A percentile compares a stretch with the other conserved stretches of the same genome.
phyloP scores from a whole-genome alignment of 352 stramenopile species.

The Pythium plurisporium region DNA sequence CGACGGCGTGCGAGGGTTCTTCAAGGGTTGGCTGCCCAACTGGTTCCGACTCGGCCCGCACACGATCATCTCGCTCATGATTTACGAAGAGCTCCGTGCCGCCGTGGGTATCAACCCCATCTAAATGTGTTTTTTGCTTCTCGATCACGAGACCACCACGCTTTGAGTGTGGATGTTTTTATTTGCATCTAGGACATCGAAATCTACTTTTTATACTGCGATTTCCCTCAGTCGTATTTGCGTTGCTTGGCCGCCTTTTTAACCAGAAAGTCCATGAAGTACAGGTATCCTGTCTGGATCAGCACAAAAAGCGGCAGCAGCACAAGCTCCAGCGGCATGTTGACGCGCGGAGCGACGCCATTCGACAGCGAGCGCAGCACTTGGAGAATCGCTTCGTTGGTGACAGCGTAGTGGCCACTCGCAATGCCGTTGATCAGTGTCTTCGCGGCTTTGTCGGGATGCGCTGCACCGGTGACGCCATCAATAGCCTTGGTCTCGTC shows the following conservation, averaged over 20 bases:
- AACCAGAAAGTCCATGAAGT: slow-evolving; percentile 8
- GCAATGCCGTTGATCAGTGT: slow-evolving; percentile 49
- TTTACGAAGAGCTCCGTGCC: slow-evolving; percentile 61
- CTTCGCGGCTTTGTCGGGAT: slow-evolving; percentile 35
- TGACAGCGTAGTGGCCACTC: slow-evolving; percentile 53
- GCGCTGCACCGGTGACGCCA: not conserved
- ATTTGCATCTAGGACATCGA: too few species aligned
- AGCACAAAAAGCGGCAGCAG: slow-evolving; percentile 24
- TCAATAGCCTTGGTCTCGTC: slow-evolving; percentile 10
- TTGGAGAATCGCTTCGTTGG: slow-evolving; percentile 46
- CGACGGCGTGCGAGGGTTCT: slow-evolving; percentile 62
- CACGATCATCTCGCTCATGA: slow-evolving; percentile 77
- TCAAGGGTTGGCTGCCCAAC: slow-evolving; percentile 76
- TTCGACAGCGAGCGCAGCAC: slow-evolving; percentile 53
- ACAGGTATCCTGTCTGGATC: slow-evolving; percentile 15
- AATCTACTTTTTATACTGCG: not conserved
- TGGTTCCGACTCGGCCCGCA: slow-evolving; percentile 69
- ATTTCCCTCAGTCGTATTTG: not conserved
- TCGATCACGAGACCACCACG: too few species aligned
- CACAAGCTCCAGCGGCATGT: slow-evolving; percentile 54
- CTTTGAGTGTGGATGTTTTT: too few species aligned
- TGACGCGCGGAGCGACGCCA: slow-evolving; percentile 59
- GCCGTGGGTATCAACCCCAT: slow-evolving; percentile 50
- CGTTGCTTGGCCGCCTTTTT: slow-evolving; percentile 47
- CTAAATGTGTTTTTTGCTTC: slow-evolving; percentile 24